Evolutionary conservation across 164 flowering plant species (phyloP), one percentile per base, ranked within the genome.

Genomic region (Akebia trifoliata): DNA sequence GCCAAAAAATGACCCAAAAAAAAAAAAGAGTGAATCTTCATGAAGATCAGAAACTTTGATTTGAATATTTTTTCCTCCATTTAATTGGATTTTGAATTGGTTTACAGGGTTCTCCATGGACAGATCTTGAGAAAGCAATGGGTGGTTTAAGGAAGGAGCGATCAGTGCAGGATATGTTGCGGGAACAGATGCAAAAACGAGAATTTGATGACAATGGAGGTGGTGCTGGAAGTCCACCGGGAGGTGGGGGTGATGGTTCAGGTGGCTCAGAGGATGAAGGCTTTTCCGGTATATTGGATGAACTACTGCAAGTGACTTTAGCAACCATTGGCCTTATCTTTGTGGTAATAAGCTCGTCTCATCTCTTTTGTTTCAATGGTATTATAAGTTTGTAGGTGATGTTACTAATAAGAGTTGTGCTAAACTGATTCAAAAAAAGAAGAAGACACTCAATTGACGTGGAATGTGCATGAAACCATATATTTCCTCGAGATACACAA

Each of bases 51-150:
- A 0, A n/a, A 2, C n/a, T 3, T 42, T 1, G 3, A 4, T 55
- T 32, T 26, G 31, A 10, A 18, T 15, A 25, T 40, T 17, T 49
- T 6, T 32, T 36, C 17, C 2, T 29, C 17, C 37, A 50, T 50
- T 15, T 31, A 18, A 53, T 22, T 32, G 38, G 11, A 18, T 35
- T 45, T 61, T 34, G 12, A 6, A 24, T 37, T 26, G 46, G 14
- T 22, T 56, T 49, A 29, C 70, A 86, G 94, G 76, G 59, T 50
- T 72, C 88, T 66, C 77, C 82, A 43, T 85, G 93, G 93, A 79
- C 79, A 64, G 59, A 80, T 51, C 51, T 83, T 32, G 84, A 80
- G 73, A 82, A 78, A 32, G 79, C 72, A 22, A 57, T 79, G 71
- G 81, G 79, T 10, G 76, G 62, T 49, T 74, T 82, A 8, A 70